Percentiles rank a stretch among this genome's conserved stretches.
Conservation (phyloP, 2,329 filamentous ascomycete species). For the Aspergillus clavatus region DNA sequence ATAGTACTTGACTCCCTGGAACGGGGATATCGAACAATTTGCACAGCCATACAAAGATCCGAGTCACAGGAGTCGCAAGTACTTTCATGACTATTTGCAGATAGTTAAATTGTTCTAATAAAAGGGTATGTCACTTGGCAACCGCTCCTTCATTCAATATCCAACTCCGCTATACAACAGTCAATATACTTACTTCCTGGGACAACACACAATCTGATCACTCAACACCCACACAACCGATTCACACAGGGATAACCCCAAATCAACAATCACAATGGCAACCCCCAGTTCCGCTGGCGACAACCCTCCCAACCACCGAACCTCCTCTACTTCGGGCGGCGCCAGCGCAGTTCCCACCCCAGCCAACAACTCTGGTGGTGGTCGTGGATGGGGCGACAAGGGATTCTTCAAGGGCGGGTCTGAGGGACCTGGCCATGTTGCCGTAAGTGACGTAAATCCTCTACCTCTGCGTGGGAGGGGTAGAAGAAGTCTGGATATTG, state of each 20-base stretch:
- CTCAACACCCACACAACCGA: too few relatives aligned
- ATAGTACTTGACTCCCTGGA: background rate
- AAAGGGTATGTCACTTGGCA: too few relatives aligned
- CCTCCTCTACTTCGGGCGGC: slow-evolving; percentile 19
- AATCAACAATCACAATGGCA: slow-evolving; percentile 12
- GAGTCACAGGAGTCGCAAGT: too few relatives aligned
- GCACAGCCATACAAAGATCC: background rate
- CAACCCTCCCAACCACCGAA: slow-evolving; percentile 10
- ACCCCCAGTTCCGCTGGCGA: background rate
- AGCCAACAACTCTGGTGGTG: slow-evolving; percentile 26
- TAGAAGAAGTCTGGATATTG: background rate
- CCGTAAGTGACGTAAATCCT: slow-evolving; percentile 14
- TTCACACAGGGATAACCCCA: background rate
- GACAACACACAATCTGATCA: too few relatives aligned
- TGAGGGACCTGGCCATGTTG: slow-evolving; percentile 22
- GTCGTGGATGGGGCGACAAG: slow-evolving; percentile 20
- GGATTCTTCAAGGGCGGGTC: slow-evolving; percentile 18
- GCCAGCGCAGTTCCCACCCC: slow-evolving; percentile 24
- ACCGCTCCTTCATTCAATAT: too few relatives aligned
- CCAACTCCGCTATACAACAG: too few relatives aligned
- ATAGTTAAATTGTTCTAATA: too few relatives aligned
- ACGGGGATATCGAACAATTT: background rate
- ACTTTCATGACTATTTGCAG: too few relatives aligned
- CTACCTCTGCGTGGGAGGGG: background rate
- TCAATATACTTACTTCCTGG: too few relatives aligned